These are phyloP conservation scores for Herpotrichia juniperi DNA, from an alignment of 2,329 filamentous ascomycete species.

Conservation along the genomic window DNA sequence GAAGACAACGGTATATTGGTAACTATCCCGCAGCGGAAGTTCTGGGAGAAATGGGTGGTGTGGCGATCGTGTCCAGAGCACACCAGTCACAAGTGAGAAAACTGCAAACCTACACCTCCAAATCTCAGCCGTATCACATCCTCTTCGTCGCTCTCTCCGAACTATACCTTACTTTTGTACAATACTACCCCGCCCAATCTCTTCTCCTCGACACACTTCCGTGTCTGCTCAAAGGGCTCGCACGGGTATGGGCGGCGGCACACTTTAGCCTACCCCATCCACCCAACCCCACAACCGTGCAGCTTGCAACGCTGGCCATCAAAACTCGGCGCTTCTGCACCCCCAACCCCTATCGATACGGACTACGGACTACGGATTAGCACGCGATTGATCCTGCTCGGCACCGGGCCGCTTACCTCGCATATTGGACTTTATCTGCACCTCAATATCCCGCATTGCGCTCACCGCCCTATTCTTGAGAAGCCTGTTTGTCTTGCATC, in stretches of 20 bases:
- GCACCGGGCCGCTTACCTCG: slow-evolving; percentile 9
- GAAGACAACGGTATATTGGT: slow-evolving; percentile 57
- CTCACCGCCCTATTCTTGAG: slow-evolving; percentile 1
- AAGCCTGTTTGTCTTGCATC: slow-evolving; percentile 1
- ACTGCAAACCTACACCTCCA: neutral
- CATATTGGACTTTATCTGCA: neutral
- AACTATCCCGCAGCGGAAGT: slow-evolving; percentile 57
- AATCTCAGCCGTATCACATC: neutral
- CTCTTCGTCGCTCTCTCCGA: neutral
- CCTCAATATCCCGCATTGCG: slow-evolving; percentile 3
- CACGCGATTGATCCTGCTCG: neutral
- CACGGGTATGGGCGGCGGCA: slow-evolving; percentile 4
- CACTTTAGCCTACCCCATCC: slow-evolving; percentile 14
- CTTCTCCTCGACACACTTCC: neutral
- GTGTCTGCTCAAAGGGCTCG: neutral
- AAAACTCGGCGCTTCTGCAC: slow-evolving; percentile 10
- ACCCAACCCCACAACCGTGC: slow-evolving; percentile 4
- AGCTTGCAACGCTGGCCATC: slow-evolving; percentile 6
- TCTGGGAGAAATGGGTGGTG: slow-evolving; percentile 63
- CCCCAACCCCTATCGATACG: slow-evolving; percentile 3
- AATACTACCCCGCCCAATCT: slow-evolving; percentile 6
- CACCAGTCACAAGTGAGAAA: slow-evolving; percentile 41
- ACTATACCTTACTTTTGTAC: neutral
- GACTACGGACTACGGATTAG: slow-evolving; percentile 7
- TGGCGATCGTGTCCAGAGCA: slow-evolving; percentile 52